phyloP scores from a whole-genome alignment of 106 monocot genomes.

The Dioscorea alata region DNA sequence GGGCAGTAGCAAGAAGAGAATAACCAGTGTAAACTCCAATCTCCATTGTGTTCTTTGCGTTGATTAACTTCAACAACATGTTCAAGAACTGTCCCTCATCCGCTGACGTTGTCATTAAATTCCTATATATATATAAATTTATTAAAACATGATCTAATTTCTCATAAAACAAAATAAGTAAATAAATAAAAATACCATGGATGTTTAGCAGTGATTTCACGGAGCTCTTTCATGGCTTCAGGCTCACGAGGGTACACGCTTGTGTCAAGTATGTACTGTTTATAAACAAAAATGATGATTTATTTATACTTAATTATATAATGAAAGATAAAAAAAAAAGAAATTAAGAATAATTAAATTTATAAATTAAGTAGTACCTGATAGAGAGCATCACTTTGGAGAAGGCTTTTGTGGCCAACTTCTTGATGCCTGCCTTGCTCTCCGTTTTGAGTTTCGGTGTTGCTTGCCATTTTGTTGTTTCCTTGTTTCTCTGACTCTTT shows the following conservation, averaged over 20 bases:
- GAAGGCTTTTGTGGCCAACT: constrained; percentile 20
- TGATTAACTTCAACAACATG: constrained; percentile 13
- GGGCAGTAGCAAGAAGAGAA: constrained; percentile 18
- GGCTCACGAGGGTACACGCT: constrained; percentile 20
- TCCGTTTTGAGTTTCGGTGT: neutral
- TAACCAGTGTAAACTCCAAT: constrained; percentile 16
- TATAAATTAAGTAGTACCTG: constrained; percentile 3
- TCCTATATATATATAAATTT: neutral
- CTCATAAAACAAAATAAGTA: neutral
- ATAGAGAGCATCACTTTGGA: constrained; percentile 14
- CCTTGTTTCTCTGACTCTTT: too few species aligned
- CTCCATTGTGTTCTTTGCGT: constrained; percentile 15
- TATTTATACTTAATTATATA: neutral
- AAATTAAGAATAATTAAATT: neutral
- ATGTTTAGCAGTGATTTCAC: constrained; percentile 17
- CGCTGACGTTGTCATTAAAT: constrained; percentile 8
- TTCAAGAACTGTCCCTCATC: constrained; percentile 14
- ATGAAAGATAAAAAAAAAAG: neutral
- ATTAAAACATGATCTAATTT: neutral
- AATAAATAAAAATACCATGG: neutral
- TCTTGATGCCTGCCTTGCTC: constrained; percentile 6
- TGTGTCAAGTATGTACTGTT: constrained; percentile 17
- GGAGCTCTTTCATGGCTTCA: constrained; percentile 13
- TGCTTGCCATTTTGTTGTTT: too few species aligned
- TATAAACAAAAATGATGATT: neutral